Evolutionary conservation across 2,329 filamentous ascomycete genomes (phyloP), one percentile per base, ranked within the genome.

Genomic region (Diplodia sapinea): DNA sequence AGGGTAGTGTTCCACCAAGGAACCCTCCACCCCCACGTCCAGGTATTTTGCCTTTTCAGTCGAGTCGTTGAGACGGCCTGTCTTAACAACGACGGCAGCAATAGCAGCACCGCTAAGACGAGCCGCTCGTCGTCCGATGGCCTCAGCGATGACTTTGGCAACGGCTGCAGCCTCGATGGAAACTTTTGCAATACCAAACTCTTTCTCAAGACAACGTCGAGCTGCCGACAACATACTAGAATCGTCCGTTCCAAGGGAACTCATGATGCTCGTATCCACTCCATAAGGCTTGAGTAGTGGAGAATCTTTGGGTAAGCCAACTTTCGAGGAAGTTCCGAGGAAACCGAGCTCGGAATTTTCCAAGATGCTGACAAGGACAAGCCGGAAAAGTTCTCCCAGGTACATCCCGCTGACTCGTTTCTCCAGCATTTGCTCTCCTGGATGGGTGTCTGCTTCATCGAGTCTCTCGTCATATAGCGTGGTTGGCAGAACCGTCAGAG

Each of bases 361-460:
- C 74, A 94, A 82, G 77, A 97, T 86, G 68, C 88, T 85, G 57
- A 95, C 78, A 23, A 97, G 82, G 17, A 89, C 88, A 52, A 92
- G 85, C 65, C 95, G 91, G 65, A 97, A 85, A 70, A 98, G 93
- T 79, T 99, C 95, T 66, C 95, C 95, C 55, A 99, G 81, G 82
- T 97, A 99, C 94, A 98, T 98, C 77, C 95, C 95, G 0, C 93
- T 97, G 15, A 99, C 91, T 54, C 94, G 91, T 86, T 99, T 99
- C 83, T 99, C 95, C 76, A 98, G 98, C 92, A 98, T 97, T 26
- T 82, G 80, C 69, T 82, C 79, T 38, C 80, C 81, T 8, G 81
- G 81, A 29, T 80, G 76, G 4, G 81, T 81, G n/a, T 76, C 79
- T 66, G 80, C 77, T 54, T 76, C 75, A 74, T 83, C 80, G 68